These are phyloP conservation scores for Datura wrightii DNA, from an alignment of 257 asterid species.

Conservation along the genomic window DNA sequence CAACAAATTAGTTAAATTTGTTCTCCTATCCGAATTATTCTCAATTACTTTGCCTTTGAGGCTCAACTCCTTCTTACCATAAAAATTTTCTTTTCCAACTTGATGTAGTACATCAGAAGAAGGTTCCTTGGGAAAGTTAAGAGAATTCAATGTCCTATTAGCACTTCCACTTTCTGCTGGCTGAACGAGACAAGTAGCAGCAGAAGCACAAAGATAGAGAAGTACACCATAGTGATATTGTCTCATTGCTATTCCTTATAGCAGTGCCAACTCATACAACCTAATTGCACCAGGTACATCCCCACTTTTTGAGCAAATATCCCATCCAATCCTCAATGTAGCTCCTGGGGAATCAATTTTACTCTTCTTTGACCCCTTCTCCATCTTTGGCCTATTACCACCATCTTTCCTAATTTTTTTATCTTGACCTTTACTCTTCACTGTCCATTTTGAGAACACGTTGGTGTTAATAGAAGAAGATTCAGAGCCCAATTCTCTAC, in stretches of 20 bases:
- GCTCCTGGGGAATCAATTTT: conserved; percentile 49
- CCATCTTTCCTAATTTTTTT: background rate
- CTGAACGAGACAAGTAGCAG: conserved; percentile 79
- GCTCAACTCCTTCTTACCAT: conserved; percentile 25
- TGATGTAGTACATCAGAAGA: background rate
- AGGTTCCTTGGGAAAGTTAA: conserved; percentile 28
- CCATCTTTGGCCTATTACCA: background rate
- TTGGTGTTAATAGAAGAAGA: conserved; percentile 25
- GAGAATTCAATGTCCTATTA: conserved; percentile 50
- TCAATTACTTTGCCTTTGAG: conserved; percentile 30
- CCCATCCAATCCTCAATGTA: conserved; percentile 65
- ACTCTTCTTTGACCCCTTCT: conserved; percentile 46
- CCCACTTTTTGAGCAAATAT: conserved; percentile 81
- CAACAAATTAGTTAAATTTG: background rate
- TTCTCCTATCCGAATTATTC: conserved; percentile 27
- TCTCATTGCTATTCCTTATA: conserved; percentile 56
- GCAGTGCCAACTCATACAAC: conserved; percentile 66
- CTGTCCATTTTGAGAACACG: background rate
- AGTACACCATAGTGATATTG: conserved; percentile 84
- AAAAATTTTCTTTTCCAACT: no score
- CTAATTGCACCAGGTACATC: conserved; percentile 68
- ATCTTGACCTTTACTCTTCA: conserved; percentile 28
- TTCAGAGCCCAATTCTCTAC: conserved; percentile 41
- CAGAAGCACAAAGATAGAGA: conserved; percentile 86
- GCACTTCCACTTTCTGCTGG: conserved; percentile 83